Percentiles rank a stretch among this genome's conserved stretches.
Conservation (phyloP, 2,329 filamentous ascomycete species). For the Talaromyces sp. region DNA sequence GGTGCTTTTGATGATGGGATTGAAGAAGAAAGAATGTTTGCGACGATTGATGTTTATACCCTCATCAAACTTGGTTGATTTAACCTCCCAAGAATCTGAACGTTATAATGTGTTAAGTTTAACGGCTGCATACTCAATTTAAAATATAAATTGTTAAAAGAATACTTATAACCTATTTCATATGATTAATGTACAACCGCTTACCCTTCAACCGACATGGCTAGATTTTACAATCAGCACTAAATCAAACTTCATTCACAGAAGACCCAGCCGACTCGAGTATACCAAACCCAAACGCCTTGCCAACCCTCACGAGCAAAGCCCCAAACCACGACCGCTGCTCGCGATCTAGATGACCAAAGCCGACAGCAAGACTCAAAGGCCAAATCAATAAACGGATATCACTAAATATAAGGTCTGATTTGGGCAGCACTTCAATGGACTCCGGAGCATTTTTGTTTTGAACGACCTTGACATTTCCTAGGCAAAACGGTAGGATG, state of each 20-base stretch:
- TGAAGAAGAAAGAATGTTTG: not conserved
- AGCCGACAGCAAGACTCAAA: not conserved
- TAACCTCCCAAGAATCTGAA: not conserved
- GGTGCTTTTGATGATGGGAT: not conserved
- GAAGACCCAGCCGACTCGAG: not conserved
- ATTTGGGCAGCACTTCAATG: not conserved
- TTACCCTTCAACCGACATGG: not conserved
- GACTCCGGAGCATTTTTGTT: not conserved
- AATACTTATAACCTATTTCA: not conserved
- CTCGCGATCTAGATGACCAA: not conserved
- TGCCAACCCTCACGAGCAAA: not conserved
- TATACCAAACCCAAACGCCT: not conserved
- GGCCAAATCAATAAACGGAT: not conserved
- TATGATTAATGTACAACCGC: not conserved
- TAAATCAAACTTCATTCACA: not conserved
- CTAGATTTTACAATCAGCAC: not conserved
- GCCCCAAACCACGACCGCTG: not conserved
- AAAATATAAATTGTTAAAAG: not conserved
- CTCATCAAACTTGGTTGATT: not conserved
- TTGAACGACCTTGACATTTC: not conserved
- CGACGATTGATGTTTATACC: not conserved
- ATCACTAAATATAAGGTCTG: not conserved
- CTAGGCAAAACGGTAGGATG: not conserved
- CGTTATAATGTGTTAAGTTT: not conserved
- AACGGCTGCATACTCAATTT: not conserved